Percentiles rank a stretch among this genome's conserved stretches.
Conservation (phyloP, 129 eudicot genomes). For the Tagetes erecta region DNA sequence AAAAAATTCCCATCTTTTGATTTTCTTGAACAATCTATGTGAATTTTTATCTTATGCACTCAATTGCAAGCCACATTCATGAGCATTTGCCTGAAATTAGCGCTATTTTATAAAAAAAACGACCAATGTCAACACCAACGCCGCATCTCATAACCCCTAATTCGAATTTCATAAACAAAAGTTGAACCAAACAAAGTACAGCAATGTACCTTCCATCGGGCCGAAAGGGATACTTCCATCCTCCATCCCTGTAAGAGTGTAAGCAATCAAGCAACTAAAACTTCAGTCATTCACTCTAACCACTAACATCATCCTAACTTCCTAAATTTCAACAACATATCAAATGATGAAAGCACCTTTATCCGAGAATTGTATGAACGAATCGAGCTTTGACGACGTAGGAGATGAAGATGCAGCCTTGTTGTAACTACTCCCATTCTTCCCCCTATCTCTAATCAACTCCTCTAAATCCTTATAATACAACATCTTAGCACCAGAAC, state of each 20-base stretch:
- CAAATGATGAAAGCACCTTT: constrained; percentile 32
- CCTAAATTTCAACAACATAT: too few relatives aligned
- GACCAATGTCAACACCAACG: not conserved
- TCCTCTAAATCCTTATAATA: constrained; percentile 52
- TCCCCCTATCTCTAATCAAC: constrained; percentile 45
- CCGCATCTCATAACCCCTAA: constrained; percentile 5
- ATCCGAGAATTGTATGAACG: constrained; percentile 44
- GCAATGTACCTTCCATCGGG: constrained; percentile 65
- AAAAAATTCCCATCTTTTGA: constrained; percentile 9
- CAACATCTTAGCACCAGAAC: constrained; percentile 41
- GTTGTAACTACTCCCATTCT: constrained; percentile 25
- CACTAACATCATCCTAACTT: not conserved
- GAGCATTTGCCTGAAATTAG: not conserved
- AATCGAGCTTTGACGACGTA: constrained; percentile 40
- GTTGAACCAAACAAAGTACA: constrained; percentile 2
- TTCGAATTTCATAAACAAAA: not conserved
- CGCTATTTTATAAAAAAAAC: not conserved
- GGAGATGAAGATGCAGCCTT: constrained; percentile 30
- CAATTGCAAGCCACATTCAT: not conserved
- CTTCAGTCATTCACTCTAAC: constrained; percentile 26
- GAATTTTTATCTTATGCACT: constrained; percentile 3
- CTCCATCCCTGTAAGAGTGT: constrained; percentile 69
- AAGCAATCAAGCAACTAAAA: constrained; percentile 30
- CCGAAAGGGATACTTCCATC: constrained; percentile 62
- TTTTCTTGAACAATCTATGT: constrained; percentile 7